Base-by-base conservation (phyloP, 495 filamentous ascomycete species). In the Clohesyomyces aquaticus region DNA sequence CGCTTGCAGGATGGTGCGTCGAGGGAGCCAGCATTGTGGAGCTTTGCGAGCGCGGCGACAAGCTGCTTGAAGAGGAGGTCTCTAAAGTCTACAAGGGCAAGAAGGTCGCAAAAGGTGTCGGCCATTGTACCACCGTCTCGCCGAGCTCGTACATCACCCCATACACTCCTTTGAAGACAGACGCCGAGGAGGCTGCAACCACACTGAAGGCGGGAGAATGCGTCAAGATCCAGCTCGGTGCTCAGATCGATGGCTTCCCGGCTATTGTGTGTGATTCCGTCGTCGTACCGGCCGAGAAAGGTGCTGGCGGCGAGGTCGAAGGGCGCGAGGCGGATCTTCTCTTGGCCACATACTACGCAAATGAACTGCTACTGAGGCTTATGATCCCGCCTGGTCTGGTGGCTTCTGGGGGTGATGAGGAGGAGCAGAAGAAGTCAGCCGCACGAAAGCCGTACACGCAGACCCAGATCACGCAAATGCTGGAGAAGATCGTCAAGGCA, bases 51-150 rank as follows among this genome's bases (percentile, higher is more conserved):
- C 85, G 91, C 77, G 94, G 94, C 72, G 94, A 98, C 82, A 87
- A 91, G 82, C 83, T 98, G 51, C 84, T 98, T 63, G 91, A 93
- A 25, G 94, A 96, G 71, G 94, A 98, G 74, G 82, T 95, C 57
- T 76, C 85, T 66, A 98, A 98, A 80, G 93, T 98, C 68, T 98
- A 94, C 83, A 93, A 96, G 77, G 93, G 91, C 77, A 98, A 97
- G 82, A 97, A 96, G 80, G 89, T 97, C 66, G 66, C 78, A 68
- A 98, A 98, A 82, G 93, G 93, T 77, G 88, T 95, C 75, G 82
- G 87, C 43, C 93, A 97, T 82, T 95, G 95, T 21, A 96, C 92
- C 25, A 98, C 94, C 54, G 85, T 98, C 75, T 98, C 94, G 14
- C 95, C 95, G 35, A 88, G 86, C 76, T 89, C 93, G 57, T 94